phyloP scores from a whole-genome alignment of 1,284 basidiomycete genomes.

The Rhodotorula sp. region DNA sequence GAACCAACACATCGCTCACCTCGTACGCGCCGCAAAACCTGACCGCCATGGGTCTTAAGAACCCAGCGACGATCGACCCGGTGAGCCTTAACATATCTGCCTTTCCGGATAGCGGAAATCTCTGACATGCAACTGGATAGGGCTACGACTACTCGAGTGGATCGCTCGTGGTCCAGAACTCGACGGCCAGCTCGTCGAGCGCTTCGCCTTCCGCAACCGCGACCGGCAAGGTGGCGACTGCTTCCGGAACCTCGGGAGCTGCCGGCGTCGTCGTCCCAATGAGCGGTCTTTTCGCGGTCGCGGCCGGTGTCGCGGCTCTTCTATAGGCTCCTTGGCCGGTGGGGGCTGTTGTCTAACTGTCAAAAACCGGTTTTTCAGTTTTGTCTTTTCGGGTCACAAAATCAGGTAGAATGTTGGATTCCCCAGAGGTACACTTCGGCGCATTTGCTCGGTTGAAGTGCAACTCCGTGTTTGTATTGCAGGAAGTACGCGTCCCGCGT shows the following conservation, averaged over 20 bases:
- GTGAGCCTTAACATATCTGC: not conserved
- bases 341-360: too few species aligned
- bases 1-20: conserved; percentile 43
- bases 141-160: conserved; percentile 8
- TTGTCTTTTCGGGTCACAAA: not conserved
- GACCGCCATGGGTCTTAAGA: conserved; percentile 40
- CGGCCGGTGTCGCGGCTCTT: not conserved
- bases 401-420: too few species aligned
- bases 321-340: not conserved
- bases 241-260: not conserved
- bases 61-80: conserved; percentile 28
- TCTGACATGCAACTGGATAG: not conserved
- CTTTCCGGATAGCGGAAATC: not conserved
- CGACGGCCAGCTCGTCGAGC: not conserved
- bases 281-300: not conserved
- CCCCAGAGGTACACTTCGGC: too few species aligned
- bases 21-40: conserved; percentile 38
- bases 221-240: not conserved
- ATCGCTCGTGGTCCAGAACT: not conserved
- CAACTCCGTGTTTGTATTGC: too few species aligned
- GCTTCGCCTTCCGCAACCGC: not conserved
- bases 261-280: not conserved
- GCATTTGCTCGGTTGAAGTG: too few species aligned
- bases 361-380: not conserved
- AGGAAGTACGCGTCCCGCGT: too few species aligned